phyloP scores from a whole-genome alignment of 176 grass and related monocot species.

The Musa beccarii region DNA sequence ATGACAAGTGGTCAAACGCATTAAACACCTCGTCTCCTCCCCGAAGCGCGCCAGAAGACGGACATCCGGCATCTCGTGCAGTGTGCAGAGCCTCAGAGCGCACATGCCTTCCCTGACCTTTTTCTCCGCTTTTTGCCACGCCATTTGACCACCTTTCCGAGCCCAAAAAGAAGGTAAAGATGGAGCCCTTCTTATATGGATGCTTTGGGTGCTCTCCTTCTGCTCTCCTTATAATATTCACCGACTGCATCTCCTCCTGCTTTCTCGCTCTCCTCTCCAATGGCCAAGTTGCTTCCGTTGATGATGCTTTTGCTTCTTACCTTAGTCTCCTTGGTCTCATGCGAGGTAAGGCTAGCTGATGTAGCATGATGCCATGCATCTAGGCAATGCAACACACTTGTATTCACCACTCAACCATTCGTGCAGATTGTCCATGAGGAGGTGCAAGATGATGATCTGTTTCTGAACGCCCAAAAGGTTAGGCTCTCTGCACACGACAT shows the following conservation, averaged over 20 bases:
- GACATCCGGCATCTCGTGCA: not conserved
- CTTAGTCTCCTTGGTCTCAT: slow-evolving; percentile 1
- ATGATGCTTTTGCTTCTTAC: slow-evolving; percentile 4
- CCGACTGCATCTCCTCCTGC: not conserved
- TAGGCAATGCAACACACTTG: too few relatives aligned
- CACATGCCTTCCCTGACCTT: slow-evolving; percentile 5
- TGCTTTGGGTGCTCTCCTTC: too few relatives aligned
- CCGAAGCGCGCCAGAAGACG: not conserved
- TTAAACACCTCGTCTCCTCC: not conserved
- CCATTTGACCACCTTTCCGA: not conserved
- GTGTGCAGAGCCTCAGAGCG: slow-evolving; percentile 11
- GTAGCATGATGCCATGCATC: too few relatives aligned
- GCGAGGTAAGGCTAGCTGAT: not conserved
- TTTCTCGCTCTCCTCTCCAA: not conserved
- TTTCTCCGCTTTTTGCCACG: not conserved
- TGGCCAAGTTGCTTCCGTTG: not conserved
- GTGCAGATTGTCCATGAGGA: not conserved
- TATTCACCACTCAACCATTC: not conserved
- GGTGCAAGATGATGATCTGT: not conserved
- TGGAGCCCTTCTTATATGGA: not conserved
- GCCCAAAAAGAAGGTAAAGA: too few relatives aligned
- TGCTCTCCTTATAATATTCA: not conserved
- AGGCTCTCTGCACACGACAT: not conserved
- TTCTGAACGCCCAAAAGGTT: not conserved
- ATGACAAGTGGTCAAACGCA: not conserved